phyloP scores from a whole-genome alignment of 331 rosid species.

The Dryas integrifolia region DNA sequence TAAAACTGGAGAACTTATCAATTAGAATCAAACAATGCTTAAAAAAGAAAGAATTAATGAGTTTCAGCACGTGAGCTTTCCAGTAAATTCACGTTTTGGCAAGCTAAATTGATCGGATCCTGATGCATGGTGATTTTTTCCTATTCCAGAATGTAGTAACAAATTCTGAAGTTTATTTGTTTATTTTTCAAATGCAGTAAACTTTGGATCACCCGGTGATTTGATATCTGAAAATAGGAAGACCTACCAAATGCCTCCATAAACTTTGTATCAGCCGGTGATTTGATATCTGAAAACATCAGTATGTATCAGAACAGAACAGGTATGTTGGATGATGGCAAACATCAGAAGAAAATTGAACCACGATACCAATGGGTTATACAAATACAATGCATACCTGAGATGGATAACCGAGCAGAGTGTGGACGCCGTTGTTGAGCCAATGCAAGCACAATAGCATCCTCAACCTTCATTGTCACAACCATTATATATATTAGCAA shows the following conservation, averaged over 20 bases:
- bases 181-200: neutral
- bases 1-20: neutral
- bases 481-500: conserved; percentile 20
- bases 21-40: neutral
- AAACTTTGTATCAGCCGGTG: conserved; percentile 82
- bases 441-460: conserved; percentile 77
- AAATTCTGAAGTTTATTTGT: conserved; percentile 11
- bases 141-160: conserved; percentile 21
- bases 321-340: neutral
- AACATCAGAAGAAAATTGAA: neutral
- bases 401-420: conserved; percentile 62
- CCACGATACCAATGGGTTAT: conserved; percentile 2
- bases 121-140: conserved; percentile 8
- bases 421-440: conserved; percentile 83
- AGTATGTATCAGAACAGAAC: conserved; percentile 1
- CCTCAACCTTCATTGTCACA: conserved; percentile 62
- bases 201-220: neutral
- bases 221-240: neutral
- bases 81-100: neutral
- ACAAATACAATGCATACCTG: conserved; percentile 44
- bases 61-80: neutral
- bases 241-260: conserved; percentile 89
- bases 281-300: conserved; percentile 67
- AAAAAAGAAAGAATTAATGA: neutral
- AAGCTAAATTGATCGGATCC: conserved; percentile 6